These are phyloP conservation scores for Staphylotrichum longicolle DNA, from an alignment of 495 filamentous ascomycete genomes.

Conservation along the genomic window DNA sequence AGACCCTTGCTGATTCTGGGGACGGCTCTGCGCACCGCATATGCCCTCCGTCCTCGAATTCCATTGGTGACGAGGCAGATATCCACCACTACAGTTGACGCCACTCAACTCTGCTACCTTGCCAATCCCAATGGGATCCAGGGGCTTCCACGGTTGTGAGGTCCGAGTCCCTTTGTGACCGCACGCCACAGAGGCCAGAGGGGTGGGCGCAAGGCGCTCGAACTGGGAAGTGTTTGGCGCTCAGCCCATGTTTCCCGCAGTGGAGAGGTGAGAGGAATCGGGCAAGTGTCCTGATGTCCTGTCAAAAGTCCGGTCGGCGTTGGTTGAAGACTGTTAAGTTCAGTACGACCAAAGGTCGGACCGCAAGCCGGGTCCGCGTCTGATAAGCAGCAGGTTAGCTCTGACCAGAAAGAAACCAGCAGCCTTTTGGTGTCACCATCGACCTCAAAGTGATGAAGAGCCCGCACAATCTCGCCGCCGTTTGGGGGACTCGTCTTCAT, in stretches of 20 bases:
- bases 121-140: neutral
- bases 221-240: neutral
- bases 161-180: neutral
- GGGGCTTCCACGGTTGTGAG: neutral
- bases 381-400: neutral
- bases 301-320: no score
- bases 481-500: no score
- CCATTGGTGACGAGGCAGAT: neutral
- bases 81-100: neutral
- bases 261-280: no score
- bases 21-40: neutral
- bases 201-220: neutral
- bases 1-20: neutral
- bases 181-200: neutral
- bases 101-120: neutral
- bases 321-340: no score
- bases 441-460: no score
- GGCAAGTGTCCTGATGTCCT: no score
- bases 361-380: slow-evolving; percentile 3
- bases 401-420: no score
- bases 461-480: no score
- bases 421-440: no score
- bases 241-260: no score
- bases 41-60: no score
- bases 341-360: neutral